A percentile compares a stretch with the other conserved stretches of the same genome.
Conservation (phyloP, 1,284 basidiomycete genomes). For the Ceratobasidium sp. region DNA sequence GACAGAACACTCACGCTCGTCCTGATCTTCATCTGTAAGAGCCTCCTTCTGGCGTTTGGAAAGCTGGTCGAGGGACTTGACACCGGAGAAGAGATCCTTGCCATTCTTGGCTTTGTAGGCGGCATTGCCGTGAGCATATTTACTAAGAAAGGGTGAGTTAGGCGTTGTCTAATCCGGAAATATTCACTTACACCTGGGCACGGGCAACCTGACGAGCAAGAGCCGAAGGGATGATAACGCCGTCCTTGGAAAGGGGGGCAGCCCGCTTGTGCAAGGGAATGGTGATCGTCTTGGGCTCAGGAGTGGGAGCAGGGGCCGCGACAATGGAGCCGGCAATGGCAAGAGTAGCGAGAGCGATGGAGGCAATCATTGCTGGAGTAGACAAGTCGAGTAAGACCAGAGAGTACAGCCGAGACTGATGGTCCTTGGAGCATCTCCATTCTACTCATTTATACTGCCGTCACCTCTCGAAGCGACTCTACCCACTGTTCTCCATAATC, state of each 20-base stretch:
- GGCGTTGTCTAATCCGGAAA: background rate
- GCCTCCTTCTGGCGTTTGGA: conserved; percentile 28
- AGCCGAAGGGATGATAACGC: background rate
- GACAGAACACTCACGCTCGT: background rate
- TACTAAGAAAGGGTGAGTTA: background rate
- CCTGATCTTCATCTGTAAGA: conserved; percentile 20
- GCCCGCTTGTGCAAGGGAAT: conserved; percentile 32
- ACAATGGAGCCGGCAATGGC: conserved; percentile 26
- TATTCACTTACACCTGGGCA: conserved; percentile 3
- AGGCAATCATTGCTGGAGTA: conserved; percentile 17
- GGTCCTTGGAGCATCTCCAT: background rate
- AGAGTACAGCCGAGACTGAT: background rate
- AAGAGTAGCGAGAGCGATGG: conserved; percentile 23
- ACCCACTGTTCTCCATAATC: conserved; percentile 1
- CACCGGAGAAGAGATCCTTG: background rate
- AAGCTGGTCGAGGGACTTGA: background rate
- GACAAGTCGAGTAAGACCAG: background rate
- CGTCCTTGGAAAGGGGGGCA: conserved; percentile 13
- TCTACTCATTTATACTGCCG: background rate
- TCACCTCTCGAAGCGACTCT: background rate
- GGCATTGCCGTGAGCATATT: conserved; percentile 31
- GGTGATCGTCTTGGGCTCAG: conserved; percentile 2
- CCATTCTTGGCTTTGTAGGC: conserved; percentile 28
- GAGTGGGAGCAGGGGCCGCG: background rate
- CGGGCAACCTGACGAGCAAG: conserved; percentile 30